Percentiles rank a stretch among this genome's conserved stretches.
phyloP scores from a whole-genome alignment of 768 basidiomycete species.

The Tulasnella sp. region DNA sequence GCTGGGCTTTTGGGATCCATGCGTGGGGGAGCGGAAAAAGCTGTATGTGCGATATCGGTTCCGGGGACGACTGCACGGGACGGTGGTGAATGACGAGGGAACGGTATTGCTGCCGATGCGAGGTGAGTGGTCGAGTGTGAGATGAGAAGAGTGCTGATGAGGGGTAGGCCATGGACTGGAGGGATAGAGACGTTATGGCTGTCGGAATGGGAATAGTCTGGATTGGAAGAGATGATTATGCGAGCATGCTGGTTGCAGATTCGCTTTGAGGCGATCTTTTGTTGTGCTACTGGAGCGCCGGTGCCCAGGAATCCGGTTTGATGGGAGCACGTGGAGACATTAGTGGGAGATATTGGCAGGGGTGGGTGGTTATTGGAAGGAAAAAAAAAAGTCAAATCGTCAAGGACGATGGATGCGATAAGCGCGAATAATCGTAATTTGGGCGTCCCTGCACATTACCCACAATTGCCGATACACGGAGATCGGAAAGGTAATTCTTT shows the following conservation, averaged over 20 bases:
- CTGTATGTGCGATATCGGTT: conserved; percentile 68
- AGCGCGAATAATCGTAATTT: too few relatives aligned
- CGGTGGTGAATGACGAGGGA: conserved; percentile 56
- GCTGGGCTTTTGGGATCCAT: conserved; percentile 83
- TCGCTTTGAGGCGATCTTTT: not conserved
- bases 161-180: not conserved
- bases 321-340: not conserved
- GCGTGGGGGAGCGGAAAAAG: conserved; percentile 55
- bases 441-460: too few relatives aligned
- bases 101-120: conserved; percentile 56
- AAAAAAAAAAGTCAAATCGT: too few relatives aligned
- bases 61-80: conserved; percentile 57
- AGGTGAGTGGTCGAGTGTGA: conserved; percentile 36
- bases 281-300: not conserved
- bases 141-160: not conserved
- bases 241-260: not conserved
- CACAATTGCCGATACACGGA: not conserved
- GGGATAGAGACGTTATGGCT: not conserved
- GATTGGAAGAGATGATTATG: not conserved
- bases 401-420: not conserved
- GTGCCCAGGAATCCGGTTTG: not conserved
- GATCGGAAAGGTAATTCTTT: conserved; percentile 14
- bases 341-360: not conserved
- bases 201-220: not conserved
- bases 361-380: too few relatives aligned